Base-by-base conservation (phyloP, 1,284 basidiomycete species). In the Kwoniella shivajii region DNA sequence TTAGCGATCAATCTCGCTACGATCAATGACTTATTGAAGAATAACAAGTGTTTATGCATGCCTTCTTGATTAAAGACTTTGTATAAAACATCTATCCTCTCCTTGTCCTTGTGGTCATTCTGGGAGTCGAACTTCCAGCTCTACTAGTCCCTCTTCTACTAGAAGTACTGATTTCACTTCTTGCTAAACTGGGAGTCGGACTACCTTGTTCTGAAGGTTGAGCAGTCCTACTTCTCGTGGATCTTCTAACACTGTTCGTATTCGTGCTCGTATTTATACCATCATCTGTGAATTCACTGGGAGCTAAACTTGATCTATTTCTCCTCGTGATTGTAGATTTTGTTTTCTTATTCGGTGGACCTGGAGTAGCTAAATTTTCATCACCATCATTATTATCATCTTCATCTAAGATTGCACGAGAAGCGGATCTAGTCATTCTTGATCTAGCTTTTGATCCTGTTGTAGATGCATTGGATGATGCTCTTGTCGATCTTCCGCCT, bases 111-210 rank as follows among this genome's bases (percentile, higher is more conserved):
- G 61, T 63, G 36, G 44, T 52, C 48, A 56, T 57, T 34, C 71
- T 57, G 13, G 69, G 63, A 16, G 66, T 69, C n/a, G 57, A 51
- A 27, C 57, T 64, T 6, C 59, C 63, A 24, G 56, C 63, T 42
- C 57, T 62, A 20, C 27, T 57, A 36, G 50, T 48, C 39, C 58
- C 58, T 31, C 59, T 62, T 33, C 44, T 54, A 48, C 52, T 51
- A 7, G 24, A 18, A 16, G 33, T 30, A 6, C 16, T 20, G 5
- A 20, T 13, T 9, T 6, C 13, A 47, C 18, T 47, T 18, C 16
- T 36, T 27, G 61, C 67, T 11, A 69, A 50, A 57, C 71, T 72
- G 9, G 72, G 72, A 27, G 73, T 75, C 33, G 73, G 75, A 61
- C 68, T 72, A 5, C 68, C 71, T 26, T 51, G 48, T 50, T 71